A percentile compares a stretch with the other conserved stretches of the same genome.
Conservation (phyloP, 108 stramenopile species). For the Seminavis robusta region DNA sequence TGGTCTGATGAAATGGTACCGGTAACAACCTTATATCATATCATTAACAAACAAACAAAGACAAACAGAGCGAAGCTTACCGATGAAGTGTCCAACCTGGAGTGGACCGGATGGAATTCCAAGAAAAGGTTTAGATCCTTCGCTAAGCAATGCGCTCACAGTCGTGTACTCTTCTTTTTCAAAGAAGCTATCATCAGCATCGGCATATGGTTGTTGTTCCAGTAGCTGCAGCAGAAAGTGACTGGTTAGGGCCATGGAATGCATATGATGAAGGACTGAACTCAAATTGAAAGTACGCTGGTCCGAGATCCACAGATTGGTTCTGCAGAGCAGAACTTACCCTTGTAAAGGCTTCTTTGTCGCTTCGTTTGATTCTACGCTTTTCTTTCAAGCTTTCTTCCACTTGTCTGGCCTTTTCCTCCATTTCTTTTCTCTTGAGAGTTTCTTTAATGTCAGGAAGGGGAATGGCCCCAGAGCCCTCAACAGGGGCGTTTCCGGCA, state of each 20-base stretch:
- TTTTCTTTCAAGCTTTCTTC: slow-evolving; percentile 23
- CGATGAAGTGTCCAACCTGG: slow-evolving; percentile 85
- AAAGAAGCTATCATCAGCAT: slow-evolving; percentile 80
- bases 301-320: neutral
- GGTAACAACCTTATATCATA: no score
- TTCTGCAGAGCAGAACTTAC: slow-evolving; percentile 11
- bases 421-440: slow-evolving; percentile 33
- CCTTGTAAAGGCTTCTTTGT: slow-evolving; percentile 49
- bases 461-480: slow-evolving; percentile 12
- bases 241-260: neutral
- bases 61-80: no score
- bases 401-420: slow-evolving; percentile 31
- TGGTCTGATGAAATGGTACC: no score
- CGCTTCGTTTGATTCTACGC: slow-evolving; percentile 63
- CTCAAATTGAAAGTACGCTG: neutral
- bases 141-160: slow-evolving; percentile 77
- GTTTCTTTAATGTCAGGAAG: slow-evolving; percentile 41
- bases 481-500: neutral
- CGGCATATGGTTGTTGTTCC: slow-evolving; percentile 76
- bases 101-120: slow-evolving; percentile 78
- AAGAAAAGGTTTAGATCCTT: slow-evolving; percentile 65
- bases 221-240: slow-evolving; percentile 29
- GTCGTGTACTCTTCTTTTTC: slow-evolving; percentile 75
- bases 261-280: neutral
- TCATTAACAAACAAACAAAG: no score